A percentile compares a stretch with the other conserved stretches of the same genome.
phyloP scores from a whole-genome alignment of 257 asterid genomes.

The Paulownia fortunei region DNA sequence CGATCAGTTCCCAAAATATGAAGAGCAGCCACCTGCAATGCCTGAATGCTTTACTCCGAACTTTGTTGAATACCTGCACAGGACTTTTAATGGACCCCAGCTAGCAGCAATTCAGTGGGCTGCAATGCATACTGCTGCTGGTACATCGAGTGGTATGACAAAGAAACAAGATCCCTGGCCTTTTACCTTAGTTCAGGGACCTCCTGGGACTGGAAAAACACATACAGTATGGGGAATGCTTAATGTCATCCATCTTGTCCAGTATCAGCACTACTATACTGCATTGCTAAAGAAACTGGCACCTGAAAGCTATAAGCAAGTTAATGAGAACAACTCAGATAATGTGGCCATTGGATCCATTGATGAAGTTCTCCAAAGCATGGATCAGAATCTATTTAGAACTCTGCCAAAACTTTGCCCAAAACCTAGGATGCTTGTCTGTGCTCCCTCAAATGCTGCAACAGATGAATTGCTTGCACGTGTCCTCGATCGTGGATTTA shows the following conservation, averaged over 20 bases:
- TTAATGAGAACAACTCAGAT: conserved; percentile 73
- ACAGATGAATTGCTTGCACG: conserved; percentile 97
- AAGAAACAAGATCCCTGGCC: conserved; percentile 99
- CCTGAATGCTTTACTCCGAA: conserved; percentile 97
- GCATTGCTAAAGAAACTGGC: conserved; percentile 96
- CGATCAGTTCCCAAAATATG: conserved; percentile 94
- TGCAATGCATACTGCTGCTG: conserved; percentile 97
- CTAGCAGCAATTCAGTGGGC: conserved; percentile 99
- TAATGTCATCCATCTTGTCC: conserved; percentile 97
- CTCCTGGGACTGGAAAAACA: conserved; percentile 99
- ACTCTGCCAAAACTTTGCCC: conserved; percentile 99
- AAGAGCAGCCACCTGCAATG: conserved; percentile 96
- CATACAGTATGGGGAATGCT: conserved; percentile 99
- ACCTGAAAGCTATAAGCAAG: conserved; percentile 98
- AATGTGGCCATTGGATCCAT: conserved; percentile 83
- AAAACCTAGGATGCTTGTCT: conserved; percentile 98
- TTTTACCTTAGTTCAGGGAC: conserved; percentile 97
- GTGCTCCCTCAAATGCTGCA: conserved; percentile 99
- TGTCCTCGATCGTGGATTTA: conserved; percentile 97
- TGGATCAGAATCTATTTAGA: conserved; percentile 97
- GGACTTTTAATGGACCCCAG: conserved; percentile 89
- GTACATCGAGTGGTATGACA: conserved; percentile 77
- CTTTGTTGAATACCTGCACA: conserved; percentile 79
- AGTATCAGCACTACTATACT: conserved; percentile 97
- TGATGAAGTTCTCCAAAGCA: conserved; percentile 96